Evolutionary conservation across 768 basidiomycete genomes (phyloP).

Genomic region (Tricholoma matsutake): DNA sequence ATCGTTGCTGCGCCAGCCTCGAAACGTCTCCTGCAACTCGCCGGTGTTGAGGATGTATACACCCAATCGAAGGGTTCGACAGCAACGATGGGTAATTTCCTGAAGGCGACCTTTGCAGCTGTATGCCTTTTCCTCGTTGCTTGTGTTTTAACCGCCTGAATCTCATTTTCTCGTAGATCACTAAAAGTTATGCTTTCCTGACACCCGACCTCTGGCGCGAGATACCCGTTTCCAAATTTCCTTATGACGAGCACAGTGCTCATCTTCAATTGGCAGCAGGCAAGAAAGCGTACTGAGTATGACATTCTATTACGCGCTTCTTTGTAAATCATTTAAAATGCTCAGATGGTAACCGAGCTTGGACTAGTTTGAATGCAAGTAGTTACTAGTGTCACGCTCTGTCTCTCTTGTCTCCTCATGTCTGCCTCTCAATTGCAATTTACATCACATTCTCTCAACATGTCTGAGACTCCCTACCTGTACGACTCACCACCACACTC

Average conservation of each 20-base stretch:
- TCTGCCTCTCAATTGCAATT: background rate
- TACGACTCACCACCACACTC: constrained; percentile 4
- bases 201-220: constrained; percentile 98
- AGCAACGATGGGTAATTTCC: constrained; percentile 98
- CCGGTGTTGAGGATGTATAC: constrained; percentile 97
- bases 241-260: constrained; percentile 93
- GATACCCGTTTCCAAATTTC: constrained; percentile 84
- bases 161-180: constrained; percentile 54
- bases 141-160: constrained; percentile 1
- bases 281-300: constrained; percentile 66
- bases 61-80: constrained; percentile 98
- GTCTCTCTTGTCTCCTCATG: background rate
- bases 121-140: constrained; percentile 42
- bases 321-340: background rate
- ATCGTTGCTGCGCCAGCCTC: constrained; percentile 98
- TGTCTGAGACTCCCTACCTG: constrained; percentile 12
- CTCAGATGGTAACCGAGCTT: background rate
- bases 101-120: constrained; percentile 94
- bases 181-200: constrained; percentile 97
- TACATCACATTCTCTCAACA: constrained; percentile 7
- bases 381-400: background rate
- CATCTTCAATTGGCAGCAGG: constrained; percentile 82
- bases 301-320: constrained; percentile 10
- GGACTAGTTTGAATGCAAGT: too few species aligned
- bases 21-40: constrained; percentile 94